Evolutionary conservation across 2,329 filamentous ascomycete species (phyloP).

Genomic region (Aspergillus jensenii): DNA sequence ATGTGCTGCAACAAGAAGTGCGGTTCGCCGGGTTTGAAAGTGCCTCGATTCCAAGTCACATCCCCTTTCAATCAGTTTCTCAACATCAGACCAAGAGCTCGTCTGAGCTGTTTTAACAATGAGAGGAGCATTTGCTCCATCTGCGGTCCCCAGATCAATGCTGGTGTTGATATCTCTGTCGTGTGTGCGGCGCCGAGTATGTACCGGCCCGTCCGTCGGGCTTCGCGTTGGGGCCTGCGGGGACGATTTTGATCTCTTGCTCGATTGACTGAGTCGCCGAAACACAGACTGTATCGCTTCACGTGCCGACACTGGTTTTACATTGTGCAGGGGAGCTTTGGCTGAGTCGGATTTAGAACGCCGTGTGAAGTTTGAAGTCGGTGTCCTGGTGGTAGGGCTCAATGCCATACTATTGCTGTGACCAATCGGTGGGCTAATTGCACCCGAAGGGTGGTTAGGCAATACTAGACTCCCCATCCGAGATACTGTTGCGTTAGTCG

Average conservation of each 20-base stretch:
- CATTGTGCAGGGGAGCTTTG: constrained; percentile 1
- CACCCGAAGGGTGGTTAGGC: constrained; percentile 17
- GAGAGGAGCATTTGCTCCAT: constrained; percentile 30
- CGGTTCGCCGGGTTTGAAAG: constrained; percentile 32
- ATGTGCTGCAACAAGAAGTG: constrained; percentile 40
- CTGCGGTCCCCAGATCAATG: constrained; percentile 34
- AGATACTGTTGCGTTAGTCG: constrained; percentile 15
- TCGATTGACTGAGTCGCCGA: constrained; percentile 18
- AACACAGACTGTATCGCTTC: constrained; percentile 21
- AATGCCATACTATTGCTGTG: constrained; percentile 23
- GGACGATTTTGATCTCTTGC: constrained; percentile 3
- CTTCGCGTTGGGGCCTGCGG: constrained; percentile 12
- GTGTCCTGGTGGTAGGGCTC: constrained; percentile 7
- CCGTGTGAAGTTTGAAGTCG: constrained; percentile 9
- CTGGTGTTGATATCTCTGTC: constrained; percentile 32
- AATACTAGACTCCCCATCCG: constrained; percentile 13
- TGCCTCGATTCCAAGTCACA: constrained; percentile 33
- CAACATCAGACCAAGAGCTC: constrained; percentile 34
- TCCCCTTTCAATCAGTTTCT: constrained; percentile 32
- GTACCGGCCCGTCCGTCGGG: neutral
- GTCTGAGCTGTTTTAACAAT: constrained; percentile 39
- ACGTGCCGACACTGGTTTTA: constrained; percentile 19
- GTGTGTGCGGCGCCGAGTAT: constrained; percentile 6
- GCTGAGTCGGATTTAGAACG: constrained; percentile 22
- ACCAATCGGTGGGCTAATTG: constrained; percentile 11